Evolutionary conservation across 768 basidiomycete species (phyloP).

Genomic region (Amanita rubescens): DNA sequence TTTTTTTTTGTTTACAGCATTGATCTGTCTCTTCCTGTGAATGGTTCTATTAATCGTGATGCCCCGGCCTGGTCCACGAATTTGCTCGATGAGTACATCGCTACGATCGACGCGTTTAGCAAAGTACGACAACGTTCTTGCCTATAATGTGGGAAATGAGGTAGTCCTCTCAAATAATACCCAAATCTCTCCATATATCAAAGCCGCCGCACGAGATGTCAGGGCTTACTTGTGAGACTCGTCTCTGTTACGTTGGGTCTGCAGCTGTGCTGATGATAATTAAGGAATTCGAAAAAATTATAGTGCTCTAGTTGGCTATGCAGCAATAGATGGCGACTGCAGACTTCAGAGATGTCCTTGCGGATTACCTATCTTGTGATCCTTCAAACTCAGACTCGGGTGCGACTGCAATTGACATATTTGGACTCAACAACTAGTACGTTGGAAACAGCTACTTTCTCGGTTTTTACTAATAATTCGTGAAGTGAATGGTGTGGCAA

Average conservation of each 20-base stretch:
- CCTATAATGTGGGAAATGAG: constrained; percentile 89
- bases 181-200: constrained; percentile 69
- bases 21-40: constrained; percentile 77
- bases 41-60: constrained; percentile 75
- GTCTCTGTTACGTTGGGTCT: background rate
- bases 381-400: constrained; percentile 43
- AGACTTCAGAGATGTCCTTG: constrained; percentile 56
- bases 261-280: constrained; percentile 7
- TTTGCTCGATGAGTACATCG: constrained; percentile 69
- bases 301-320: constrained; percentile 71
- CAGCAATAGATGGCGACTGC: constrained; percentile 72
- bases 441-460: constrained; percentile 18
- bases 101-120: constrained; percentile 71
- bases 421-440: constrained; percentile 83
- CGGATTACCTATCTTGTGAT: constrained; percentile 78
- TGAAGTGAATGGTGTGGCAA: constrained; percentile 79
- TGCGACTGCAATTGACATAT: constrained; percentile 69
- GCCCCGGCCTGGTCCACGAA: constrained; percentile 76
- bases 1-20: constrained; percentile 51
- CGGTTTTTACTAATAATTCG: background rate
- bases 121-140: constrained; percentile 88
- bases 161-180: constrained; percentile 49
- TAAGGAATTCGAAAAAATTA: constrained; percentile 59
- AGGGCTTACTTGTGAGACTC: constrained; percentile 69
- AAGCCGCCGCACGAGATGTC: constrained; percentile 85